Conservation (phyloP, 2,329 filamentous ascomycete species). For the Diaporthe sp. region DNA sequence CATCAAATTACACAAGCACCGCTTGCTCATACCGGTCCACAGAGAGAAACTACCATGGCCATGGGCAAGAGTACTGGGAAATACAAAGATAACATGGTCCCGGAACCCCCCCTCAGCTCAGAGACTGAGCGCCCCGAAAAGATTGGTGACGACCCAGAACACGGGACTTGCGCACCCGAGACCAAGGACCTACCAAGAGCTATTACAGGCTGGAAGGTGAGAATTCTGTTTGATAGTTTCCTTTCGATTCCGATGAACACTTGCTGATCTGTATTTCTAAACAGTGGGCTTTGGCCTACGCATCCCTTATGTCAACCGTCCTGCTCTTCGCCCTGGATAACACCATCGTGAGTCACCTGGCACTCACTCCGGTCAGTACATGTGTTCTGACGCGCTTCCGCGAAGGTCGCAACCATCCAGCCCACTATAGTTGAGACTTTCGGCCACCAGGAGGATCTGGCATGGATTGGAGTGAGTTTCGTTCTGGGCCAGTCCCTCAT, state of each 20-base stretch:
- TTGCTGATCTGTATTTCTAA: neutral
- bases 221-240: accelerated
- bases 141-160: neutral
- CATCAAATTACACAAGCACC: neutral
- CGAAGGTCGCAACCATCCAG: slow-evolving; percentile 20
- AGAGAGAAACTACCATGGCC: accelerated
- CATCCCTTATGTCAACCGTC: slow-evolving; percentile 5
- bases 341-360: neutral
- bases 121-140: neutral
- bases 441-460: neutral
- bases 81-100: accelerated
- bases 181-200: neutral
- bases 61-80: neutral
- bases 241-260: neutral
- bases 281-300: slow-evolving; percentile 22
- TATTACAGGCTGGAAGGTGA: neutral
- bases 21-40: no score
- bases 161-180: neutral
- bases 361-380: neutral
- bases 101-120: no score
- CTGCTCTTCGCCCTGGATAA: slow-evolving; percentile 29
- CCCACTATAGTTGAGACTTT: slow-evolving; percentile 11
- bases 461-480: slow-evolving; percentile 30
- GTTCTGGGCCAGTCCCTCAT: slow-evolving; percentile 1
- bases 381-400: neutral